phyloP scores from a whole-genome alignment of 225 moss, liverwort and hornwort genomes.

The Bryum argenteum region DNA sequence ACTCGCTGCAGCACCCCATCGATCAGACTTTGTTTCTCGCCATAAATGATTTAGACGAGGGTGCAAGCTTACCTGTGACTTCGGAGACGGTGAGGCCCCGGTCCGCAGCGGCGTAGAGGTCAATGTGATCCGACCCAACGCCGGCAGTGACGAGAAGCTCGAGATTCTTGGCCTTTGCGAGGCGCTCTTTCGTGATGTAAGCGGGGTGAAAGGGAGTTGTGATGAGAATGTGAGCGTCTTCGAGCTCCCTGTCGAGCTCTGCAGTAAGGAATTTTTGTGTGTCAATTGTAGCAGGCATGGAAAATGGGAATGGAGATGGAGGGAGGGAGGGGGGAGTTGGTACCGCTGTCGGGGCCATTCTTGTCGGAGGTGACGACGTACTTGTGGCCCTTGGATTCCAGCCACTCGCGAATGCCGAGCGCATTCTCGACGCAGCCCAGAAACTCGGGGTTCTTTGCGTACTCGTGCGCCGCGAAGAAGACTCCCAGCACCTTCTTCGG shows the following conservation, averaged over 20 bases:
- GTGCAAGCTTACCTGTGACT: slow-evolving; percentile 45
- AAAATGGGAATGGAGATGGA: not conserved
- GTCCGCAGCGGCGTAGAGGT: slow-evolving; percentile 56
- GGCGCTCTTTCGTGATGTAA: slow-evolving; percentile 56
- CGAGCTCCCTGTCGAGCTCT: slow-evolving; percentile 59
- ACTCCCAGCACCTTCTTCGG: slow-evolving; percentile 62
- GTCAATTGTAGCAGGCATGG: not conserved
- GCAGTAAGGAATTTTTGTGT: not conserved
- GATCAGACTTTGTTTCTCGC: no score
- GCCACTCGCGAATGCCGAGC: slow-evolving; percentile 60
- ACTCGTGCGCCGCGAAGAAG: slow-evolving; percentile 61
- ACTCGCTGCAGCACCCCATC: slow-evolving; percentile 38
- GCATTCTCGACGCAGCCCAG: slow-evolving; percentile 61
- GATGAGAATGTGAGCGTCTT: slow-evolving; percentile 55
- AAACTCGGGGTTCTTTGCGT: slow-evolving; percentile 57
- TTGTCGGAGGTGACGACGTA: slow-evolving; percentile 71
- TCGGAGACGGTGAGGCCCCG: slow-evolving; percentile 59
- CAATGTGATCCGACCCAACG: slow-evolving; percentile 66
- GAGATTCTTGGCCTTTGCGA: slow-evolving; percentile 56
- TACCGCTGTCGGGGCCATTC: slow-evolving; percentile 49
- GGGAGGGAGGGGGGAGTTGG: not conserved
- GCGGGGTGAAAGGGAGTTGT: slow-evolving; percentile 67
- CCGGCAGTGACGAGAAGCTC: slow-evolving; percentile 68
- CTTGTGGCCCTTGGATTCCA: slow-evolving; percentile 64
- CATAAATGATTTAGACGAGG: no score